These are phyloP conservation scores for Cucumis variabilis DNA, from an alignment of 331 rosid genomes.

Conservation along the genomic window DNA sequence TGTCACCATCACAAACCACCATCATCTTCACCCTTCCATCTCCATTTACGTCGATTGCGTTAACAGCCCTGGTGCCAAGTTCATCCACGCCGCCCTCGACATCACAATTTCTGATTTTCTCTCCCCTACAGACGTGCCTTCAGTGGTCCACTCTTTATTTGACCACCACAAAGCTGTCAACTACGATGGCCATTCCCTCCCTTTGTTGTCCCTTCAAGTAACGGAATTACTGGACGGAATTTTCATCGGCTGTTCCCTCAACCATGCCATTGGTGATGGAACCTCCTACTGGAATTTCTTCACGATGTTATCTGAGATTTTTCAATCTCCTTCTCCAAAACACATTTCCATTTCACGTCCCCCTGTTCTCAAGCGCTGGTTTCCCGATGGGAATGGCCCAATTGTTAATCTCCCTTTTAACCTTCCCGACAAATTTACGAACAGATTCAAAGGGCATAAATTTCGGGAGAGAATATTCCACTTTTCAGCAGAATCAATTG, in stretches of 20 bases:
- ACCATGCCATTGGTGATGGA: slow-evolving; percentile 35
- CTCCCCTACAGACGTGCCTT: not conserved
- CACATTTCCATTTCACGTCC: not conserved
- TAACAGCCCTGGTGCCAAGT: slow-evolving; percentile 19
- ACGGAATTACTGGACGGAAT: slow-evolving; percentile 33
- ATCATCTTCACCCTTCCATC: not conserved
- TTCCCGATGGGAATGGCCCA: slow-evolving; percentile 13
- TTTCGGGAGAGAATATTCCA: slow-evolving; percentile 4
- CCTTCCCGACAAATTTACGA: not conserved
- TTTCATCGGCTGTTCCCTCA: slow-evolving; percentile 35
- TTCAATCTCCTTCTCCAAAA: not conserved
- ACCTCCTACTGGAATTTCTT: slow-evolving; percentile 37
- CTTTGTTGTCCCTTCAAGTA: slow-evolving; percentile 28
- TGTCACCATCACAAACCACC: not conserved
- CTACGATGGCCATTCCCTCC: slow-evolving; percentile 5
- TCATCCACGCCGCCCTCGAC: slow-evolving; percentile 15
- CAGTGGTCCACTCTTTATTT: slow-evolving; percentile 12
- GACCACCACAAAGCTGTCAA: slow-evolving; percentile 26
- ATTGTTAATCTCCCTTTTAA: not conserved
- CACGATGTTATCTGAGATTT: slow-evolving; percentile 33
- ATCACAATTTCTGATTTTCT: not conserved
- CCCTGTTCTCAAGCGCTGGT: not conserved
- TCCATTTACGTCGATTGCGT: not conserved
- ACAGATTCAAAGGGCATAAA: not conserved
- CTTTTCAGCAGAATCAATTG: slow-evolving; percentile 14